Evolutionary conservation across 179 eudicot genomes (phyloP), one percentile per base, ranked within the genome.

Genomic region (Beta corolliflora): DNA sequence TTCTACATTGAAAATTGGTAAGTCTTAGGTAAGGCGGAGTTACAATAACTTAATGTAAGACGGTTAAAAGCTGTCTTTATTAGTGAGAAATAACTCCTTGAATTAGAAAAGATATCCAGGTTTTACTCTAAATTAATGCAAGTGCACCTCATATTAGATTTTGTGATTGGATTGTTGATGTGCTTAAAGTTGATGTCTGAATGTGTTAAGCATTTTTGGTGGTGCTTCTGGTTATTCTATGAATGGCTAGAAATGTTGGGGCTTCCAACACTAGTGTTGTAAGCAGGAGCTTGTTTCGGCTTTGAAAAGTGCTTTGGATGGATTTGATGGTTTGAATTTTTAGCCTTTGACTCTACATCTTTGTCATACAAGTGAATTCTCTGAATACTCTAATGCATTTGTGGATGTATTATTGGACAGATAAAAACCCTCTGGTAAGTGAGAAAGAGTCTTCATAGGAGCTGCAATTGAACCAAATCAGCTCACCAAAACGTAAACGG

Each of bases 271-370:
- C n/a, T n/a, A 88, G 89, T 98, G 97, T 77, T 81, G 90, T 76
- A 96, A 96, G 75, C 84, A 81, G 55, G 97, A 94, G 86, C 96
- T 92, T 71, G 82, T 91, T 71, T 81, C 91, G 81, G 81, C 94
- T 7, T 87, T 94, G 85, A 91, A 83, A 88, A 82, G 75, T 73
- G 84, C 81, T 76, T 78, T 89, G 77, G 86, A 78, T 25, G 78
- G 84, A 75, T 63, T 69, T 16, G 85, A 91, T 75, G 97, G 99
- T 95, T 79, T 73, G 29, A 83, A 61, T 16, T 54, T 63, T 79
- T 46, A 71, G 67, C 46, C 16, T 58, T 58, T 31, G 76, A 23
- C 29, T 79, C n/a, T 50, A 13, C 55, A 19, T 44, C 48, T 21
- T 44, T 71, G 69, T 45, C 59, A 21, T 71, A 55, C 63, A 9